phyloP scores from a whole-genome alignment of 805 yeast species.

The Saccharomyces jurei region DNA sequence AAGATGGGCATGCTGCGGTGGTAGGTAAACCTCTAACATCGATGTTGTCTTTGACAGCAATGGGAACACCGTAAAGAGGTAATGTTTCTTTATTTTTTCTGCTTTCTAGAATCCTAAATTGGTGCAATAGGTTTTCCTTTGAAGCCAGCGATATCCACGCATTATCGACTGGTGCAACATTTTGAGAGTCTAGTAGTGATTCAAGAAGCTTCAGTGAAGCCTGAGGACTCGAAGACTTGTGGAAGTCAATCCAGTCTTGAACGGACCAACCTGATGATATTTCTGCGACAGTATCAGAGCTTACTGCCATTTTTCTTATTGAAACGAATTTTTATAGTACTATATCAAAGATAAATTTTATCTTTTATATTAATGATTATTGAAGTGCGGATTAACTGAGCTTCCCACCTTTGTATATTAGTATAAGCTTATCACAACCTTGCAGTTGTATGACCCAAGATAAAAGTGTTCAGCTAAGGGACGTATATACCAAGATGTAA shows the following conservation, averaged over 20 bases:
- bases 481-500: neutral
- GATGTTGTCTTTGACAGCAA: conserved; percentile 91
- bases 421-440: neutral
- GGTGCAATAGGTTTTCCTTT: conserved; percentile 54
- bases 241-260: conserved; percentile 68
- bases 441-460: neutral
- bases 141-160: conserved; percentile 87
- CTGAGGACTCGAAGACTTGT: conserved; percentile 50
- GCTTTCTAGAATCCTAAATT: conserved; percentile 70
- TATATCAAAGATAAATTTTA: neutral
- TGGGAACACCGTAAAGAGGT: conserved; percentile 87
- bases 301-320: neutral
- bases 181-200: conserved; percentile 40
- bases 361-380: neutral
- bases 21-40: conserved; percentile 77
- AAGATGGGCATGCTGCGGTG: conserved; percentile 94
- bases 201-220: conserved; percentile 47
- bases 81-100: conserved; percentile 44
- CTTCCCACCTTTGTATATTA: neutral
- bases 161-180: conserved; percentile 49
- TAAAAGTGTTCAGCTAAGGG: neutral
- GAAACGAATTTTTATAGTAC: neutral
- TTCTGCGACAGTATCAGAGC: neutral
- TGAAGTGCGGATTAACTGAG: neutral
- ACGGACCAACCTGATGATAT: conserved; percentile 66